A percentile compares a stretch with the other conserved stretches of the same genome.
Conservation (phyloP, 2,329 filamentous ascomycete genomes). For the Verruconis gallopava region DNA sequence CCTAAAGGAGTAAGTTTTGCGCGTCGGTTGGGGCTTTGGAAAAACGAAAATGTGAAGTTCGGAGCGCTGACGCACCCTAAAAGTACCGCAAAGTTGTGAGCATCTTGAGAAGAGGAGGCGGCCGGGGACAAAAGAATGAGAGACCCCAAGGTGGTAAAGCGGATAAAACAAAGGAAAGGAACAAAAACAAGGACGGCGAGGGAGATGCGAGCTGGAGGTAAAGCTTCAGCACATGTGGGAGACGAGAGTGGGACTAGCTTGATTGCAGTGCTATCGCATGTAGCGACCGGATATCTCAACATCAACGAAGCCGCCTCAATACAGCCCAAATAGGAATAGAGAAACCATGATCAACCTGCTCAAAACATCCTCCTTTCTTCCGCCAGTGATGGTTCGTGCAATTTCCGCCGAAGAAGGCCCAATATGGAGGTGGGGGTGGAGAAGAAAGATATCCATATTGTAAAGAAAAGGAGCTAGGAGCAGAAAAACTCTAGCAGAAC, state of each 20-base stretch:
- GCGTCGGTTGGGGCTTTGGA: not conserved
- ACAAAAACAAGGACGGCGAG: not conserved
- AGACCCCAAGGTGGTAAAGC: not conserved
- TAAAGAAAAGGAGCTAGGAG: no score
- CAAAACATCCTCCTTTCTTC: no score
- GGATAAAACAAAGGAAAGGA: not conserved
- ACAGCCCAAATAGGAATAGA: no score
- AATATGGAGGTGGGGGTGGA: no score
- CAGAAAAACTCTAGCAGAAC: no score
- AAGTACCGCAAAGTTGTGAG: no score
- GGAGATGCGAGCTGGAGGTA: not conserved
- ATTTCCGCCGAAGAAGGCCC: no score
- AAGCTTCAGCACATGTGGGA: not conserved
- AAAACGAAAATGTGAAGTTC: not conserved
- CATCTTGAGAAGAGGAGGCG: not conserved
- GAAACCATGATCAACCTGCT: no score
- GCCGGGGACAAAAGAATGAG: not conserved
- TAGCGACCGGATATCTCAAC: not conserved
- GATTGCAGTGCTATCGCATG: not conserved
- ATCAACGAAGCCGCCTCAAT: no score
- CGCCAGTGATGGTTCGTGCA: no score
- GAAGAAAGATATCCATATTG: no score
- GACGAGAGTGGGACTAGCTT: not conserved
- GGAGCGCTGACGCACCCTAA: not conserved
- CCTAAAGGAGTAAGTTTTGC: constrained; percentile 21